These are phyloP conservation scores for Metschnikowia dekortorum DNA, from an alignment of 805 yeast species.

Conservation along the genomic window DNA sequence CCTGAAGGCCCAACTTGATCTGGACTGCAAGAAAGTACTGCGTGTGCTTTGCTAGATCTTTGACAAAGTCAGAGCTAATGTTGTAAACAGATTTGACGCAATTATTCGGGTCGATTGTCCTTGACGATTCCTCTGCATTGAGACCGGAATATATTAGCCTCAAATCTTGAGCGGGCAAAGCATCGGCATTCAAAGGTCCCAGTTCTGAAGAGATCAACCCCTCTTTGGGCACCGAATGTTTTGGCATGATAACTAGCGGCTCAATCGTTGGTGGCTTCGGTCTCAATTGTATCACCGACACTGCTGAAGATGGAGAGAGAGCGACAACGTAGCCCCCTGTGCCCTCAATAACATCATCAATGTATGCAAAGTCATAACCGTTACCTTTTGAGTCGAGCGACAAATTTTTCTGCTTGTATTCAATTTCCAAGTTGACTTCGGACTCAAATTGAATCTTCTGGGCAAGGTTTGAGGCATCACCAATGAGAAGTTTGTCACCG, in stretches of 20 bases:
- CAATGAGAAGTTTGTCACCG: constrained; percentile 4
- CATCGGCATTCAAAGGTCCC: neutral
- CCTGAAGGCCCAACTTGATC: constrained; percentile 14
- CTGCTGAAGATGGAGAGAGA: constrained; percentile 10
- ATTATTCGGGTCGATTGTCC: constrained; percentile 5
- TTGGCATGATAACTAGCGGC: neutral
- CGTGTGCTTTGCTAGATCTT: constrained; percentile 8
- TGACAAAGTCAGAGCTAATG: constrained; percentile 5
- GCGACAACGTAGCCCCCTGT: constrained; percentile 27
- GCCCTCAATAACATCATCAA: constrained; percentile 25
- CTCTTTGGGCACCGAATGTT: neutral
- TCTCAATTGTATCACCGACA: constrained; percentile 15
- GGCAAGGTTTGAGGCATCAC: constrained; percentile 3
- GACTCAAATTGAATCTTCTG: neutral
- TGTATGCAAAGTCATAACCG: constrained; percentile 10
- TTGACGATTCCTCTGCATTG: neutral
- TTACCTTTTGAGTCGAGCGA: neutral
- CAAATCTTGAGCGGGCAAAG: constrained; percentile 19
- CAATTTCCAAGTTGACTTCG: constrained; percentile 1
- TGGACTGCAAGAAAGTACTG: constrained; percentile 13
- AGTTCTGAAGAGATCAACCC: neutral
- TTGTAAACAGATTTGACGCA: constrained; percentile 6
- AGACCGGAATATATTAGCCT: constrained; percentile 3
- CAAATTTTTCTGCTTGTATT: constrained; percentile 4
- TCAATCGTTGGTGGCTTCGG: neutral